These are phyloP conservation scores for Chenopodium formosanum DNA, from an alignment of 148 eudicot species.

Conservation along the genomic window DNA sequence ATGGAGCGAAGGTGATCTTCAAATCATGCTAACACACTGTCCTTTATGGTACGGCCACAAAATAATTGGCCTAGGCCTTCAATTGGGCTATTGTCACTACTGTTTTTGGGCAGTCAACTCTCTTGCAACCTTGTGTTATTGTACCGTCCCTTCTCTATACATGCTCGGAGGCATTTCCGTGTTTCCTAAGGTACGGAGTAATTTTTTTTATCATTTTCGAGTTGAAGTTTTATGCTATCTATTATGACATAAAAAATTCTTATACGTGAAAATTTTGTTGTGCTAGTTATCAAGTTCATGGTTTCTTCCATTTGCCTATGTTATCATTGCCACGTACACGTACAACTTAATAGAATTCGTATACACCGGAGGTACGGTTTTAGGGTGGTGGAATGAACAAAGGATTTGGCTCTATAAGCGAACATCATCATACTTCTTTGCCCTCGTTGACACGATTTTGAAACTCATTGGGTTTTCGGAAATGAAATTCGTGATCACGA, in stretches of 20 bases:
- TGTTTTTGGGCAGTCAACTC: slow-evolving; percentile 62
- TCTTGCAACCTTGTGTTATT: slow-evolving; percentile 50
- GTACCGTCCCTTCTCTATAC: slow-evolving; percentile 62
- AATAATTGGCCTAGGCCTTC: slow-evolving; percentile 42
- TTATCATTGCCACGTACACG: slow-evolving; percentile 30
- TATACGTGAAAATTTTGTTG: not conserved
- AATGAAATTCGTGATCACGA: slow-evolving; percentile 50
- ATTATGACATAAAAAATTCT: not conserved
- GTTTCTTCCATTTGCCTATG: slow-evolving; percentile 66
- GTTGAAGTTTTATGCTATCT: not conserved
- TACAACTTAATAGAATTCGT: slow-evolving; percentile 58
- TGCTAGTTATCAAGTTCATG: slow-evolving; percentile 61
- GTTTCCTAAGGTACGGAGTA: slow-evolving; percentile 63
- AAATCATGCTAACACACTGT: slow-evolving; percentile 55
- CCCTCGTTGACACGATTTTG: slow-evolving; percentile 42
- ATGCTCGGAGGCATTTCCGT: slow-evolving; percentile 52
- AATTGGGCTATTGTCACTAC: slow-evolving; percentile 46
- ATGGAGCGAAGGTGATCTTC: slow-evolving; percentile 88
- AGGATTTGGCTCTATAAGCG: slow-evolving; percentile 90
- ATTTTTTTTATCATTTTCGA: not conserved
- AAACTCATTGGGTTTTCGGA: slow-evolving; percentile 45
- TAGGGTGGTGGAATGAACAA: slow-evolving; percentile 89
- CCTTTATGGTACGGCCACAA: slow-evolving; percentile 60
- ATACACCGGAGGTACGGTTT: slow-evolving; percentile 47
- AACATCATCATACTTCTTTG: slow-evolving; percentile 63